Conservation (phyloP, 345 rosid genomes). For the Pistacia integerrima region DNA sequence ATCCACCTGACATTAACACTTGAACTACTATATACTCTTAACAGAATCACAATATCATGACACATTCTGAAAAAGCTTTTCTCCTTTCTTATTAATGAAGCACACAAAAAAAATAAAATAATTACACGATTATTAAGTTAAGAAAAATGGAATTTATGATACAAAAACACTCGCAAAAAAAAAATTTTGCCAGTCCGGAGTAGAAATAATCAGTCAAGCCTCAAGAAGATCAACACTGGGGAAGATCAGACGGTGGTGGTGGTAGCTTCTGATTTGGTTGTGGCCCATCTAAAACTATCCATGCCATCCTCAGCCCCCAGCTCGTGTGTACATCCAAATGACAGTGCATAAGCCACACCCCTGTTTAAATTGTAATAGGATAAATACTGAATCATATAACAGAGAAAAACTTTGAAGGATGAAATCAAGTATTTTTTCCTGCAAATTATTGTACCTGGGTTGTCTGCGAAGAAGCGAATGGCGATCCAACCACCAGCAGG, state of each 20-base stretch:
- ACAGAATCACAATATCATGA: neutral
- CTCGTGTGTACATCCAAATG: slow-evolving; percentile 40
- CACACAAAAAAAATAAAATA: neutral
- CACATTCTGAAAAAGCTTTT: neutral
- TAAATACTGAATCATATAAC: too few species aligned
- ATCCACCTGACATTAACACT: neutral
- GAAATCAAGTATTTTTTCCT: too few species aligned
- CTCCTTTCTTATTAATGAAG: neutral
- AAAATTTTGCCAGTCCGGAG: neutral
- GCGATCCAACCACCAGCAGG: slow-evolving; percentile 41
- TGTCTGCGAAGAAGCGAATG: slow-evolving; percentile 37
- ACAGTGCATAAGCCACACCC: slow-evolving; percentile 46
- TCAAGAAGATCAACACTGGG: slow-evolving; percentile 34
- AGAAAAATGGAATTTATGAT: neutral
- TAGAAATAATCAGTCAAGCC: neutral
- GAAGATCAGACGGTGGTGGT: slow-evolving; percentile 52
- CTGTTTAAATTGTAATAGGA: slow-evolving; percentile 5
- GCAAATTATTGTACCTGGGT: slow-evolving; percentile 34
- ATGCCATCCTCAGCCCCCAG: slow-evolving; percentile 43
- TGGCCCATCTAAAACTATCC: slow-evolving; percentile 41
- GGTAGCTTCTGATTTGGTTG: slow-evolving; percentile 37
- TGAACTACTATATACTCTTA: slow-evolving; percentile 1
- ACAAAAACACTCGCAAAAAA: slow-evolving; percentile 12
- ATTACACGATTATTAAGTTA: neutral
- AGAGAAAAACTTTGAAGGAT: too few species aligned